Conservation (phyloP, 2,329 filamentous ascomycete genomes). For the Penicillium aurantiogriseum region DNA sequence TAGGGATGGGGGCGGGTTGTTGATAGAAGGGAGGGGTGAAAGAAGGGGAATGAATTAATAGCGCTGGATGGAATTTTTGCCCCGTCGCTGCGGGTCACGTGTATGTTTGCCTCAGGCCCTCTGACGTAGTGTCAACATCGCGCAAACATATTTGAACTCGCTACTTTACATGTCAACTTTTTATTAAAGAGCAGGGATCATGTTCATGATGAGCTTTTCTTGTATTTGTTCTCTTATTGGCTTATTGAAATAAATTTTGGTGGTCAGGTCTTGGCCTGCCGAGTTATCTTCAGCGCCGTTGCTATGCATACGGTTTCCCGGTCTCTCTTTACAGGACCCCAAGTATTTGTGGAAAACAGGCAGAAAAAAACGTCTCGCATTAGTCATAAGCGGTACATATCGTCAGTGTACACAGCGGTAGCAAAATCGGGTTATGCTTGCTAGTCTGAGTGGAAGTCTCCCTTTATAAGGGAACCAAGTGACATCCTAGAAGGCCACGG, state of each 20-base stretch:
- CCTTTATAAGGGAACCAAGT: slow-evolving; percentile 73
- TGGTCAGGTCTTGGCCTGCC: background rate
- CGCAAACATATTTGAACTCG: background rate
- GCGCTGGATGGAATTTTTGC: slow-evolving; percentile 36
- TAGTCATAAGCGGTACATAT: slow-evolving; percentile 15
- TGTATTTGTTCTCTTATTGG: background rate
- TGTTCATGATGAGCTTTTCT: background rate
- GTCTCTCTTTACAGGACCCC: background rate
- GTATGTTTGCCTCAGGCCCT: slow-evolving; percentile 19
- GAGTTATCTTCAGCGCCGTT: background rate
- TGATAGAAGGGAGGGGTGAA: slow-evolving; percentile 30
- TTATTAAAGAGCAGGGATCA: background rate
- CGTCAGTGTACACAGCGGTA: slow-evolving; percentile 5
- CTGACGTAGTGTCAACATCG: slow-evolving; percentile 25
- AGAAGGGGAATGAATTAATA: slow-evolving; percentile 26
- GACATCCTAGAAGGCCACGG: slow-evolving; percentile 83
- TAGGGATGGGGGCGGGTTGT: slow-evolving; percentile 23
- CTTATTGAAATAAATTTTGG: background rate
- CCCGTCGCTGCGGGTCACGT: slow-evolving; percentile 23
- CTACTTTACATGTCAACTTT: background rate
- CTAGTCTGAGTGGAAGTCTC: background rate
- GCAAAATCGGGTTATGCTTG: slow-evolving; percentile 1
- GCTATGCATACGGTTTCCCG: background rate
- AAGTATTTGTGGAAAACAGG: background rate
- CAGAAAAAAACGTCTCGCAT: slow-evolving; percentile 10